A percentile compares a stretch with the other conserved stretches of the same genome.
These are phyloP conservation scores for Penicillium pancosmium DNA, from an alignment of 495 filamentous ascomycete species.

Conservation along the genomic window DNA sequence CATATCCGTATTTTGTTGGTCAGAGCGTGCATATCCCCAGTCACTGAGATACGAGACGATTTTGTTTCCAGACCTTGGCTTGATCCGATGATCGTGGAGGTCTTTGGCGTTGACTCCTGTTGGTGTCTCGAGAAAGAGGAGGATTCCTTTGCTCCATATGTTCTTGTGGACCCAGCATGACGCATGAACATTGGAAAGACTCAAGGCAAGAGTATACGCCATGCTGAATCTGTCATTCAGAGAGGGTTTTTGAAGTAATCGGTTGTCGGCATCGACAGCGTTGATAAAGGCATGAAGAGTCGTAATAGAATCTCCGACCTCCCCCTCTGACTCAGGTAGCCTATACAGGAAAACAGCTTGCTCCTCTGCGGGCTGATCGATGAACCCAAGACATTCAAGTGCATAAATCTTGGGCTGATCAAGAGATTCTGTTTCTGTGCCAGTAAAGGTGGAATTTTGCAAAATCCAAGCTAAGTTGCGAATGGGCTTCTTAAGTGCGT, in stretches of 20 bases:
- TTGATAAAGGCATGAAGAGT: slow-evolving; percentile 27
- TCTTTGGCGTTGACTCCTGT: slow-evolving; percentile 8
- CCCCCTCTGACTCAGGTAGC: slow-evolving; percentile 13
- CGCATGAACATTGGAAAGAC: slow-evolving; percentile 26
- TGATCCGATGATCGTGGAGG: slow-evolving; percentile 11
- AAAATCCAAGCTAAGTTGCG: slow-evolving; percentile 25
- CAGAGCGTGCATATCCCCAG: slow-evolving; percentile 28
- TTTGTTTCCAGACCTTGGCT: slow-evolving; percentile 3
- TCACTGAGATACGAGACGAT: slow-evolving; percentile 24
- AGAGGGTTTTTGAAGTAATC: slow-evolving; percentile 16
- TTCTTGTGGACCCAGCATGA: slow-evolving; percentile 35
- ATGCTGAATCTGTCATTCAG: slow-evolving; percentile 29
- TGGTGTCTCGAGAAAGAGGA: slow-evolving; percentile 22
- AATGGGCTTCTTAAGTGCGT: slow-evolving; percentile 20
- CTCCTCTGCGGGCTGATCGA: slow-evolving; percentile 23
- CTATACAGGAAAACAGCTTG: slow-evolving; percentile 21
- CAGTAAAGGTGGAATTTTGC: slow-evolving; percentile 23
- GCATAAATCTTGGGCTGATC: slow-evolving; percentile 28
- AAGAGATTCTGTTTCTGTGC: slow-evolving; percentile 4
- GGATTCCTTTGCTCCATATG: slow-evolving; percentile 30
- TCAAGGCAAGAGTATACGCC: slow-evolving; percentile 26
- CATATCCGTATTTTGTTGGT: slow-evolving; percentile 20
- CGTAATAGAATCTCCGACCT: slow-evolving; percentile 6
- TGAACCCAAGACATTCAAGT: slow-evolving; percentile 22
- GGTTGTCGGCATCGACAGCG: slow-evolving; percentile 13